Evolutionary conservation across 2,329 filamentous ascomycete species (phyloP).

Genomic region (Fusarium metavorans): DNA sequence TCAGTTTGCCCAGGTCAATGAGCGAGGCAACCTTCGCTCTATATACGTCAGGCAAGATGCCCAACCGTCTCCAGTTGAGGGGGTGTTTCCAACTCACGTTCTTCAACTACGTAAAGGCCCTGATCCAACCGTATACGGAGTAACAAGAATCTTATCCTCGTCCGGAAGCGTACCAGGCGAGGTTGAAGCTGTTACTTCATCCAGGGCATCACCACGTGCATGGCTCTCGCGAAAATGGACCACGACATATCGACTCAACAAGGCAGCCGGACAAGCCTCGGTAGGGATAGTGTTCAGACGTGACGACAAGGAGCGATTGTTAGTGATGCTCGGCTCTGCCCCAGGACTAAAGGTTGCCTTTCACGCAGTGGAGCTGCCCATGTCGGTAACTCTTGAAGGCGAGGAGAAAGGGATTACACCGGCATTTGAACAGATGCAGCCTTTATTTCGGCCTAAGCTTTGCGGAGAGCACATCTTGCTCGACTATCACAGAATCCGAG

Average conservation of each 20-base stretch:
- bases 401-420: neutral
- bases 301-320: neutral
- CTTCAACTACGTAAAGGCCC: slow-evolving; percentile 34
- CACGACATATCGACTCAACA: neutral
- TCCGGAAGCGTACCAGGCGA: neutral
- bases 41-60: slow-evolving; percentile 42
- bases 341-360: slow-evolving; percentile 5
- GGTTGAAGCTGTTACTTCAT: neutral
- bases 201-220: neutral
- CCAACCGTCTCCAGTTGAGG: slow-evolving; percentile 38
- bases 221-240: slow-evolving; percentile 2
- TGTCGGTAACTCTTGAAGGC: neutral
- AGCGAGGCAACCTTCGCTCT: slow-evolving; percentile 36
- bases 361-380: slow-evolving; percentile 3
- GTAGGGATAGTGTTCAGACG: slow-evolving; percentile 9
- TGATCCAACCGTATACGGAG: neutral
- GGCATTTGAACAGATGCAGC: neutral
- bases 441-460: neutral
- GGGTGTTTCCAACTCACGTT: slow-evolving; percentile 38
- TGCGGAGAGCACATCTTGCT: slow-evolving; percentile 1
- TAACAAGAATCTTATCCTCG: neutral
- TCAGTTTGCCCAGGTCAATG: slow-evolving; percentile 22
- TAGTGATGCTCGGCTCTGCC: slow-evolving; percentile 12
- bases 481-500: neutral
- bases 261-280: neutral